Conservation (phyloP, 192 early-diverging fungal genomes). For the Backusella morwellensis region DNA sequence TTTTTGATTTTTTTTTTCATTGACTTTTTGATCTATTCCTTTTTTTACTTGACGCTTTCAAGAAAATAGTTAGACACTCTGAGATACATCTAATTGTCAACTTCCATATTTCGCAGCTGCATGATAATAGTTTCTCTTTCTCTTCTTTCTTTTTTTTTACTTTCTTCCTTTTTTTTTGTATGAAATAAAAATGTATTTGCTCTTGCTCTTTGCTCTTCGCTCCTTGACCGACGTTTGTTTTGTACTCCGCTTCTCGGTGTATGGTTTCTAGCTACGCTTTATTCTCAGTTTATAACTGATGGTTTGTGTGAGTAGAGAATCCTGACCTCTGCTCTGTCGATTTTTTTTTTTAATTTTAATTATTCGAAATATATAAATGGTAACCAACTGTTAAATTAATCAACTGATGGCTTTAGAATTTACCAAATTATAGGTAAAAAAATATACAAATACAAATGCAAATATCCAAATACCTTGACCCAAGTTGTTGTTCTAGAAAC, state of each 20-base stretch:
- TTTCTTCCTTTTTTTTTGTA: background rate
- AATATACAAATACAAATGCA: background rate
- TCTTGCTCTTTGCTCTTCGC: background rate
- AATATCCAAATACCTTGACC: background rate
- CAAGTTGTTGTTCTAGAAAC: background rate
- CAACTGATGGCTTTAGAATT: background rate
- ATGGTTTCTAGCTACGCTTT: background rate
- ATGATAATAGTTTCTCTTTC: background rate
- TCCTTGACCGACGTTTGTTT: background rate
- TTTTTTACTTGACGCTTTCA: background rate
- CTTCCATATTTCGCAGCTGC: background rate
- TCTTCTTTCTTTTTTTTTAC: background rate
- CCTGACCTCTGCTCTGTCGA: background rate
- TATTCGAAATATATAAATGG: background rate
- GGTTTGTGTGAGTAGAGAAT: background rate
- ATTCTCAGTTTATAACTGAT: background rate
- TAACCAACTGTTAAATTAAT: background rate
- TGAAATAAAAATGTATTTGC: background rate
- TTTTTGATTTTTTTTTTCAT: background rate
- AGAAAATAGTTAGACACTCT: conserved; percentile 3
- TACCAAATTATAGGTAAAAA: background rate
- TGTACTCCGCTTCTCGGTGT: background rate
- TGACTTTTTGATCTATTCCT: background rate
- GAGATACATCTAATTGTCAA: background rate
- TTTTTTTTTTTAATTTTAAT: background rate